Conservation (phyloP, 208 protist genomes). For the Trypanosoma vivax region DNA sequence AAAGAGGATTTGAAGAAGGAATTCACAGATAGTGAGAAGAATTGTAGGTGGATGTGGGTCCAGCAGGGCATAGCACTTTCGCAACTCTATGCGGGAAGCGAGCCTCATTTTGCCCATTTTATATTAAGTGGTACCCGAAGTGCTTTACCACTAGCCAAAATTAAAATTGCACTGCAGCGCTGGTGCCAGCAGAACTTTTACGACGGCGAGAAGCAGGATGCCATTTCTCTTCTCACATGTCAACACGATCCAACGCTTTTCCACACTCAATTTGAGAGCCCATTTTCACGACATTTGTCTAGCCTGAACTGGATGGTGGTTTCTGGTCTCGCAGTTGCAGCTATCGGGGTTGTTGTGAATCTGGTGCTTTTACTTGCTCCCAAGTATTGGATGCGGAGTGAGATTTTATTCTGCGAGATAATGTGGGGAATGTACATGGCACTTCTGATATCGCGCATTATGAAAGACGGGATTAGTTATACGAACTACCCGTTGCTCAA, state of each 20-base stretch:
- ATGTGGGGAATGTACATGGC: constrained; percentile 41
- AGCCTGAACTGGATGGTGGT: constrained; percentile 52
- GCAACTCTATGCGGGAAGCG: constrained; percentile 61
- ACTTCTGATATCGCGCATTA: constrained; percentile 31
- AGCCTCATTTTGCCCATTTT: constrained; percentile 63
- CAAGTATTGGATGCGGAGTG: constrained; percentile 16
- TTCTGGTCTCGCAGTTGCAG: constrained; percentile 32
- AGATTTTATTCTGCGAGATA: constrained; percentile 23
- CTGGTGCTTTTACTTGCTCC: constrained; percentile 19
- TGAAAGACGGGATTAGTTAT: constrained; percentile 46
- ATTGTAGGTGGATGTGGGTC: constrained; percentile 32
- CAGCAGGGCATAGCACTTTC: constrained; percentile 63
- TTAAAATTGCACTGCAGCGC: constrained; percentile 39
- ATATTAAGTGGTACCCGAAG: constrained; percentile 22
- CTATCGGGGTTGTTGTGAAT: constrained; percentile 33
- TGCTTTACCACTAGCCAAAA: constrained; percentile 11
- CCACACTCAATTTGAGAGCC: constrained; percentile 50
- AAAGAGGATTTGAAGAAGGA: not conserved
- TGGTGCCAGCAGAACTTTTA: constrained; percentile 80
- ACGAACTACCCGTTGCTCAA: constrained; percentile 61
- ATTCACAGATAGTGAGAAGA: not conserved
- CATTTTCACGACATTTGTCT: constrained; percentile 59
- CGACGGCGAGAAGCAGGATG: constrained; percentile 78
- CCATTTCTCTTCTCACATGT: constrained; percentile 57
- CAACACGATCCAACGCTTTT: constrained; percentile 58